Evolutionary conservation across 768 basidiomycete species (phyloP).

Genomic region (Suillus paluster): DNA sequence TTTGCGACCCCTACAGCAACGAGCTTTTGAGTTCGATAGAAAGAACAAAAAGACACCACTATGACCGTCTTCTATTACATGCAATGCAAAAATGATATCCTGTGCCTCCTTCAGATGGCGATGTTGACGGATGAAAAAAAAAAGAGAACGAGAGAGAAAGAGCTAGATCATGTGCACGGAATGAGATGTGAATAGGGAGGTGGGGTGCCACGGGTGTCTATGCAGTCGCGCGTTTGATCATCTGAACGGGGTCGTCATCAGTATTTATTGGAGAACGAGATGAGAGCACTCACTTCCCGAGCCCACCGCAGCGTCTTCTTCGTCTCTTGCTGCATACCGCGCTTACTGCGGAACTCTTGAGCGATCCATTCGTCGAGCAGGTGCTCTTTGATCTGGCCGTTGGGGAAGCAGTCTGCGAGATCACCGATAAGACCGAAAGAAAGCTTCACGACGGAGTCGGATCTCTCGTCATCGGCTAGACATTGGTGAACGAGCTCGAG

Average conservation of each 20-base stretch:
- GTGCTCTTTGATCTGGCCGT: conserved; percentile 78
- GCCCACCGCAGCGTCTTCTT: conserved; percentile 95
- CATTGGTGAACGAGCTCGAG: conserved; percentile 83
- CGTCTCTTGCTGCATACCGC: conserved; percentile 74
- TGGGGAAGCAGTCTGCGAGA: conserved; percentile 85
- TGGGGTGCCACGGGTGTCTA: conserved; percentile 51
- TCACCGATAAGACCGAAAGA: conserved; percentile 91
- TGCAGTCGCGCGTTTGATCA: conserved; percentile 80
- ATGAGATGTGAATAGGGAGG: conserved; percentile 32
- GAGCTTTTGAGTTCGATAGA: conserved; percentile 9
- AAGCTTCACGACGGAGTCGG: conserved; percentile 75
- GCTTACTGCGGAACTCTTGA: conserved; percentile 70
- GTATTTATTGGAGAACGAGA: neutral
- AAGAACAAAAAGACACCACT: conserved; percentile 8
- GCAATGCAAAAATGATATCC: conserved; percentile 51
- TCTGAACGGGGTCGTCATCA: conserved; percentile 44
- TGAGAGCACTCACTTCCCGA: conserved; percentile 66
- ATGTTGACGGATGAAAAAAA: conserved; percentile 30
- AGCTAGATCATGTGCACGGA: conserved; percentile 55
- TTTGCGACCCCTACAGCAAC: neutral
- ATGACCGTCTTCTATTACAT: conserved; percentile 59
- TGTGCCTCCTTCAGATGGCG: conserved; percentile 79
- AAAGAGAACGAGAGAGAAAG: conserved; percentile 17
- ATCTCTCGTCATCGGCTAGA: conserved; percentile 79
- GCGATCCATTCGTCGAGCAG: conserved; percentile 84